Conservation (phyloP, 805 yeast genomes). For the Yamadazyma sp. region DNA sequence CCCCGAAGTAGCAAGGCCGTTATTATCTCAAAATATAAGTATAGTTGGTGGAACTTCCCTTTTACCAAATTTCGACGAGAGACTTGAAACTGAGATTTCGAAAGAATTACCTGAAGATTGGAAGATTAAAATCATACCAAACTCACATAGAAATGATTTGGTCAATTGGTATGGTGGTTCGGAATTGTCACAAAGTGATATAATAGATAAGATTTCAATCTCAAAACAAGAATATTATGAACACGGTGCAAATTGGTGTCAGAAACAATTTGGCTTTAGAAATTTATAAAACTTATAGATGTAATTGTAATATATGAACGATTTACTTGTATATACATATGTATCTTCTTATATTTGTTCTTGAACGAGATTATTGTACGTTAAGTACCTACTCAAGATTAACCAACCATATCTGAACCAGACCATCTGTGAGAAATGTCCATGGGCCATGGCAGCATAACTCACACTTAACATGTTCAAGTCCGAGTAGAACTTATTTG, state of each 20-base stretch:
- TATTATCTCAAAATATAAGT: slow-evolving; percentile 74
- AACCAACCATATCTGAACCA: slow-evolving; percentile 96
- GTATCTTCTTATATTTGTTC: slow-evolving; percentile 3
- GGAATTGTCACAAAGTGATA: slow-evolving; percentile 33
- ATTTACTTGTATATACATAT: slow-evolving; percentile 4
- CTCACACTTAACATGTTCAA: slow-evolving; percentile 39
- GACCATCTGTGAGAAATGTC: slow-evolving; percentile 86
- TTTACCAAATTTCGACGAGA: slow-evolving; percentile 59
- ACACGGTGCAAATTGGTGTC: slow-evolving; percentile 66
- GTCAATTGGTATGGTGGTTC: slow-evolving; percentile 39
- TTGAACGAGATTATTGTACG: slow-evolving; percentile 61
- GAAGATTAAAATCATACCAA: slow-evolving; percentile 46
- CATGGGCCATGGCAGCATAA: slow-evolving; percentile 73
- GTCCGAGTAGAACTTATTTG: slow-evolving; percentile 39
- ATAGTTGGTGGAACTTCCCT: slow-evolving; percentile 81
- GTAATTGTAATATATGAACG: too few species aligned
- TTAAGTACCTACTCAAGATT: slow-evolving; percentile 69
- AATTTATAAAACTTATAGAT: slow-evolving; percentile 15
- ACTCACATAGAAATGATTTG: slow-evolving; percentile 18
- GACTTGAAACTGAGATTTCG: slow-evolving; percentile 61
- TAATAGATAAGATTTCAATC: slow-evolving; percentile 53
- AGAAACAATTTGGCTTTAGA: slow-evolving; percentile 47
- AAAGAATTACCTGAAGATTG: slow-evolving; percentile 71
- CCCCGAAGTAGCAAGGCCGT: slow-evolving; percentile 72
- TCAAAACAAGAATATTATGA: slow-evolving; percentile 81